phyloP scores from a whole-genome alignment of 169 alveolate genomes.

The Plasmodium berghei region DNA sequence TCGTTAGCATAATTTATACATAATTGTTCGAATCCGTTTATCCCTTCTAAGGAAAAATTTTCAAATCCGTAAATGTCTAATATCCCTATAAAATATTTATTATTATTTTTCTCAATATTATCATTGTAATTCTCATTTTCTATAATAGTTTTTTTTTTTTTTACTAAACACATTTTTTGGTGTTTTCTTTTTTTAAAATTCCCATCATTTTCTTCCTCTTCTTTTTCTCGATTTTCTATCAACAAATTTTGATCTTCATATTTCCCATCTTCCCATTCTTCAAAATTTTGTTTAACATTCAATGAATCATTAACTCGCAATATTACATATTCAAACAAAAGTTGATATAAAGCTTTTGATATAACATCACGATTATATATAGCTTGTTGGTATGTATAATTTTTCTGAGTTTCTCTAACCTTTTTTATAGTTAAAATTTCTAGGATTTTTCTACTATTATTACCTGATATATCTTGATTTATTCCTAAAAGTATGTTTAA shows the following conservation, averaged over 20 bases:
- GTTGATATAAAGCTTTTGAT: conserved; percentile 82
- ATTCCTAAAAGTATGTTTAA: conserved; percentile 35
- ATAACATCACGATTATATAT: conserved; percentile 81
- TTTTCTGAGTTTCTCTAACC: conserved; percentile 78
- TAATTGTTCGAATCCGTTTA: conserved; percentile 90
- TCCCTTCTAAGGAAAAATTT: conserved; percentile 83
- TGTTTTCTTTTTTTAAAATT: conserved; percentile 1
- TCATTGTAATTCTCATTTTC: conserved; percentile 1
- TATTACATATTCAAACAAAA: conserved; percentile 82
- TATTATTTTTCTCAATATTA: background rate
- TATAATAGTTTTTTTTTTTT: conserved; percentile 26
- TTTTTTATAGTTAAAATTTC: conserved; percentile 80
- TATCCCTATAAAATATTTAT: conserved; percentile 82
- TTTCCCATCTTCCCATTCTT: background rate
- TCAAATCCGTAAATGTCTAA: conserved; percentile 91
- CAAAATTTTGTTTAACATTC: conserved; percentile 14
- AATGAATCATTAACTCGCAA: conserved; percentile 80
- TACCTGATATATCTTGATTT: conserved; percentile 8
- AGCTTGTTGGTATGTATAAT: conserved; percentile 80
- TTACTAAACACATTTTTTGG: background rate
- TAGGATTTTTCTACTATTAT: conserved; percentile 40
- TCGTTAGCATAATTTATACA: conserved; percentile 93
- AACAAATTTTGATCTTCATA: background rate
- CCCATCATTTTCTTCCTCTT: background rate
- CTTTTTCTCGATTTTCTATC: background rate